Percentiles rank a stretch among this genome's conserved stretches.
Conservation (phyloP, 495 filamentous ascomycete species). For the Podospora anserina region DNA sequence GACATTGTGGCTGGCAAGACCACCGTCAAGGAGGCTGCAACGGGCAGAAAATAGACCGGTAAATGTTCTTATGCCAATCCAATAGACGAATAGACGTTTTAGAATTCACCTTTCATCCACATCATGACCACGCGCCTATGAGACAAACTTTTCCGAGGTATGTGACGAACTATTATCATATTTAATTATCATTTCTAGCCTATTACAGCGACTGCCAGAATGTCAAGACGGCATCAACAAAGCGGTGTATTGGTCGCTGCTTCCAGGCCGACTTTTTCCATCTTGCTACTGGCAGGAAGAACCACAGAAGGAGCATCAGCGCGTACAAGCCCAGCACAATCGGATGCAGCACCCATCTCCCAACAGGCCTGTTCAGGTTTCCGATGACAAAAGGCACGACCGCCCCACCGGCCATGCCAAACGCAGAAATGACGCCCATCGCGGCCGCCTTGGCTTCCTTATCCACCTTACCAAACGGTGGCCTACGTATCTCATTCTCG, state of each 20-base stretch:
- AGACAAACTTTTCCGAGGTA: background rate
- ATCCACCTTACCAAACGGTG: constrained; percentile 35
- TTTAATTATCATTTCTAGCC: background rate
- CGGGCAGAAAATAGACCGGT: constrained; percentile 24
- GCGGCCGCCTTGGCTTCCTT: constrained; percentile 53
- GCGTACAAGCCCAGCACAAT: constrained; percentile 64
- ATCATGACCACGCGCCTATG: background rate
- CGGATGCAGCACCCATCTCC: constrained; percentile 74
- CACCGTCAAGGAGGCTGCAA: constrained; percentile 45
- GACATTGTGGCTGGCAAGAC: constrained; percentile 64
- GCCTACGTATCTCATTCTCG: constrained; percentile 44
- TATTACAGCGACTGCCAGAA: background rate
- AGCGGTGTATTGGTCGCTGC: background rate
- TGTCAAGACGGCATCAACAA: background rate
- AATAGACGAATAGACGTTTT: constrained; percentile 8
- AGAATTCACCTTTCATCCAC: background rate
- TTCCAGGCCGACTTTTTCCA: constrained; percentile 42
- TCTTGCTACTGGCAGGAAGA: constrained; percentile 54
- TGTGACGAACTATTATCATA: background rate
- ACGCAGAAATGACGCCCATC: constrained; percentile 66
- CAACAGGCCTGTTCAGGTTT: constrained; percentile 62
- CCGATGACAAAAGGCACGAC: constrained; percentile 73
- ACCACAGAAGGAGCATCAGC: constrained; percentile 69
- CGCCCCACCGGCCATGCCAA: constrained; percentile 72
- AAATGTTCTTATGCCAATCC: background rate